Evolutionary conservation across 352 stramenopile species (phyloP), one percentile per base, ranked within the genome.

Genomic region (Phytophthora foliorum): DNA sequence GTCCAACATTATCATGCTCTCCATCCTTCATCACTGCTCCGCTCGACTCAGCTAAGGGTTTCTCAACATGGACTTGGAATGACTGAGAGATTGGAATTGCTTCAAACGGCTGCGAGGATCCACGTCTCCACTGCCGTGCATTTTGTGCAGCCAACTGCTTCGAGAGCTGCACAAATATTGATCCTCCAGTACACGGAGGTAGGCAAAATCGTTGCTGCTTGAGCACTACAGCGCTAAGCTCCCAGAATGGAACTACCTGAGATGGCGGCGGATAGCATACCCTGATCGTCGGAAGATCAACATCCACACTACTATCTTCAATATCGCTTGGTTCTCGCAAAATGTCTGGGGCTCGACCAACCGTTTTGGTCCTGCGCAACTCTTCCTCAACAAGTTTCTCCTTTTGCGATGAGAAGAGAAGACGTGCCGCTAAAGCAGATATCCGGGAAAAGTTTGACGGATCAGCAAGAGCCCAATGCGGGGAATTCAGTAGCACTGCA

Each of bases 381-480:
- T 72, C 58, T 60, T 79, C 67, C 10, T 59, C 39, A 27, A 86
- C 65, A 3, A 88, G 52, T 41, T 55, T 67, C 13, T 80, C 57
- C 36, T 86, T 88, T 46, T 88, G 80, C n/a, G 68, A 57, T 16
- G 39, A 67, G 34, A 86, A 86, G 0, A 88, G 62, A 38, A 82
- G 25, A 24, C 38, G 22, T 24, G 36, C 22, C 6, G 63, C 63
- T 13, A 82, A n/a, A 1, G 22, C 4, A 10, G 53, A 25, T 13
- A 81, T 52, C 13, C 27, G 17, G 16, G 24, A 34, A 31, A 82
- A 75, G 8, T 34, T 27, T n/a, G 66, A 77, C 1, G 57, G 63
- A 42, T 83, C 69, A 0, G 58, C 31, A 21, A 53, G 16, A 17
- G 31, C 38, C 75, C 69, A 84, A 54, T 70, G 34, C 14, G 63